Evolutionary conservation across 805 yeast genomes (phyloP).

Genomic region (Pichia phayaonensis): DNA sequence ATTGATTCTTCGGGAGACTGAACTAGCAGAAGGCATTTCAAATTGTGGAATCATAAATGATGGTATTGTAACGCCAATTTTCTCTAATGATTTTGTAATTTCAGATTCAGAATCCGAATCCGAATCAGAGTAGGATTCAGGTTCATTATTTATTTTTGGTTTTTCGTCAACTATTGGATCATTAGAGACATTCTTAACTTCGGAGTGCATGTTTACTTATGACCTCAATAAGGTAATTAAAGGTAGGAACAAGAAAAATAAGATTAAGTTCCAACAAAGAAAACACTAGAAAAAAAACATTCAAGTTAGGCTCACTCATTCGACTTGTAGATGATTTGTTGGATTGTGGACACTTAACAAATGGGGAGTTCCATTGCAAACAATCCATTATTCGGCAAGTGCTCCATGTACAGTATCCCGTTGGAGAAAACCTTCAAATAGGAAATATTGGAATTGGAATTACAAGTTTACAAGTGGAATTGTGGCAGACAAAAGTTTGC

Average conservation of each 20-base stretch:
- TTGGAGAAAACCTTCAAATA: too few species aligned
- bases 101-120: conserved; percentile 28
- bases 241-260: neutral
- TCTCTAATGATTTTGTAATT: conserved; percentile 41
- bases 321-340: too few species aligned
- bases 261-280: too few species aligned
- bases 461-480: too few species aligned
- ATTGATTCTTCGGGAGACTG: conserved; percentile 4
- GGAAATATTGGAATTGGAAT: too few species aligned
- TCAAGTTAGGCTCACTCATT: neutral
- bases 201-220: neutral
- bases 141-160: neutral
- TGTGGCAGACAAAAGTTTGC: too few species aligned
- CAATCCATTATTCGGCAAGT: too few species aligned
- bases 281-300: too few species aligned
- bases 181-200: neutral
- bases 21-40: conserved; percentile 1
- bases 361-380: too few species aligned
- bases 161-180: neutral
- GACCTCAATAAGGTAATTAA: neutral
- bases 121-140: neutral
- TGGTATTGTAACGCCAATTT: conserved; percentile 34
- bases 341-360: neutral
- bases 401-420: too few species aligned
- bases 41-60: conserved; percentile 7